Conservation (phyloP, 2,329 filamentous ascomycete species). For the Drechslerella stenobrocha region DNA sequence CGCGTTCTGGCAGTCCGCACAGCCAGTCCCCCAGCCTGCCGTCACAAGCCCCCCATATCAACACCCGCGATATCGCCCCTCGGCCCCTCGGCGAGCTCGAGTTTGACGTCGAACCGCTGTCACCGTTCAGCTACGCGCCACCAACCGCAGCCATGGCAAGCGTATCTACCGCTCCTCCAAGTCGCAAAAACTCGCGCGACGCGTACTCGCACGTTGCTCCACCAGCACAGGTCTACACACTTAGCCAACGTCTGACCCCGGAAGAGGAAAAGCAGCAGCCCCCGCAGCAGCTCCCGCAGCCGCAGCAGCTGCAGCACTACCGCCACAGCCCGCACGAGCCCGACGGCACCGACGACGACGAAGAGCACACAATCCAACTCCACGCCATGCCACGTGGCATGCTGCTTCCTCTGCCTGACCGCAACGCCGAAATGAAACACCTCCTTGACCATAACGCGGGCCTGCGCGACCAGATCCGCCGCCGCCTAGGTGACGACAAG, state of each 20-base stretch:
- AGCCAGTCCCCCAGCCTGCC: constrained; percentile 7
- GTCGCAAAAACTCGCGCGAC: constrained; percentile 36
- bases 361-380: constrained; percentile 35
- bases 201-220: constrained; percentile 29
- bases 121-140: constrained; percentile 33
- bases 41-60: background rate
- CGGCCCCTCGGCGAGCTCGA: constrained; percentile 27
- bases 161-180: constrained; percentile 16
- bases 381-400: constrained; percentile 46
- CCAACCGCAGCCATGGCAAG: constrained; percentile 12
- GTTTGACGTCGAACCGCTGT: constrained; percentile 44
- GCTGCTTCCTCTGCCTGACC: constrained; percentile 37
- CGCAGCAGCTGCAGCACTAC: background rate
- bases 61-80: constrained; percentile 7
- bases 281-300: background rate
- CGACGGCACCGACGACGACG: constrained; percentile 13
- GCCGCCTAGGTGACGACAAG: constrained; percentile 24
- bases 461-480: constrained; percentile 20
- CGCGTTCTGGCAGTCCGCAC: constrained; percentile 24
- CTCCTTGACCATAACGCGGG: constrained; percentile 25
- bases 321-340: constrained; percentile 4
- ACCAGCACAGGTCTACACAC: constrained; percentile 9
- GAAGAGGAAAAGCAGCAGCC: constrained; percentile 24
- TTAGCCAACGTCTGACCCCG: constrained; percentile 14
- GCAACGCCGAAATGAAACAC: constrained; percentile 45